These are phyloP conservation scores for Phytophthora sansomeana DNA, from an alignment of 352 stramenopile species.

Conservation along the genomic window DNA sequence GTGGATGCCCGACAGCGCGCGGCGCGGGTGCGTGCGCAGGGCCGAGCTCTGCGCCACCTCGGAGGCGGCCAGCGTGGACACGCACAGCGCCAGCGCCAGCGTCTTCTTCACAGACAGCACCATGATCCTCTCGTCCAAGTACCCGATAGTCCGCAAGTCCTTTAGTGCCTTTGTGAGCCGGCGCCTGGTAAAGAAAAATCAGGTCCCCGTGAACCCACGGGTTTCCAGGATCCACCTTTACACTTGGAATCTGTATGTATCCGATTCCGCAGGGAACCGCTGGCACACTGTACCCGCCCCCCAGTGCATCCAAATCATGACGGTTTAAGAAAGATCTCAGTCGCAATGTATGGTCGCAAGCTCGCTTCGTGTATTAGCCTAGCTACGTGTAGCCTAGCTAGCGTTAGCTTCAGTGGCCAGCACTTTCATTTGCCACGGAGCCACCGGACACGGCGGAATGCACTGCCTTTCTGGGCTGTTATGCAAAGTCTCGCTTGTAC, in stretches of 20 bases:
- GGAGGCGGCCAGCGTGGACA: constrained; percentile 34
- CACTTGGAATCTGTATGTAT: constrained; percentile 17
- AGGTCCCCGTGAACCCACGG: constrained; percentile 34
- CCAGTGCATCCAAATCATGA: constrained; percentile 22
- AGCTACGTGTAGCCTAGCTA: no score
- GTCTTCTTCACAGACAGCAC: constrained; percentile 50
- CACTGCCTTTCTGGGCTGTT: no score
- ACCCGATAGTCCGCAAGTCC: constrained; percentile 26
- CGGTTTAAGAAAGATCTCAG: constrained; percentile 20
- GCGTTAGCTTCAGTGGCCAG: no score
- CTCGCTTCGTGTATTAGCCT: no score
- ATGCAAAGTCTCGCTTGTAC: no score
- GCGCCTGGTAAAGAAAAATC: constrained; percentile 28
- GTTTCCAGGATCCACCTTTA: constrained; percentile 9
- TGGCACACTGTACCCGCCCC: constrained; percentile 5
- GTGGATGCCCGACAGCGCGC: constrained; percentile 35
- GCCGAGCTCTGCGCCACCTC: constrained; percentile 27
- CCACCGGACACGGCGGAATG: no score
- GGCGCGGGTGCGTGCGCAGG: constrained; percentile 34
- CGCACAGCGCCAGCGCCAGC: constrained; percentile 41
- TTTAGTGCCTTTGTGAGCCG: constrained; percentile 12
- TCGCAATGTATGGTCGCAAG: no score
- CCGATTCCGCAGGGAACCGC: constrained; percentile 11
- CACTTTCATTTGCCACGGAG: no score
- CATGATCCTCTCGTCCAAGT: constrained; percentile 28